Conservation (phyloP, 2,329 filamentous ascomycete genomes). For the Pseudopyrenochaeta lycopersici region DNA sequence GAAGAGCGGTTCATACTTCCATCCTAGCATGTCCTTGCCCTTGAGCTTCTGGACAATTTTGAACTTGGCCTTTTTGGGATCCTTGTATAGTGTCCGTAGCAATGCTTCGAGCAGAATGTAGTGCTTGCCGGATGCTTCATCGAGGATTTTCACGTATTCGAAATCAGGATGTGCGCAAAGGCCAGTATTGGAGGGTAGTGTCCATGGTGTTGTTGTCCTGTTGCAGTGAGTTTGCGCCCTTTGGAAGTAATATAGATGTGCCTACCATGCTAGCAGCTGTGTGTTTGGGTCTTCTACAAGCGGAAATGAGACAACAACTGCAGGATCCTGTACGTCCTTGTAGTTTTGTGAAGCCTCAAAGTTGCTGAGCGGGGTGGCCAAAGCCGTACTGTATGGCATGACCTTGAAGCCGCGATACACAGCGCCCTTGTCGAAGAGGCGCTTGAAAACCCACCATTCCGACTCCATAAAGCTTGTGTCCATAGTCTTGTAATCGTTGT, state of each 20-base stretch:
- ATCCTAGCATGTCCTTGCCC: constrained; percentile 85
- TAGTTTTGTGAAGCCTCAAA: constrained; percentile 96
- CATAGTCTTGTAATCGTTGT: constrained; percentile 99
- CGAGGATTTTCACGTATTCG: constrained; percentile 86
- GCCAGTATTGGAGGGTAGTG: constrained; percentile 80
- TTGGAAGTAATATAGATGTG: neutral
- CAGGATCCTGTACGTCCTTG: constrained; percentile 90
- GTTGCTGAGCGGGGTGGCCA: constrained; percentile 90
- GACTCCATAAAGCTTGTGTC: constrained; percentile 95
- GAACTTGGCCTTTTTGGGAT: constrained; percentile 94
- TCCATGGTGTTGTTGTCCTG: constrained; percentile 85
- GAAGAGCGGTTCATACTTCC: constrained; percentile 90
- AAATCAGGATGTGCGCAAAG: constrained; percentile 83
- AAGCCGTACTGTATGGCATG: constrained; percentile 92
- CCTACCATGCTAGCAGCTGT: constrained; percentile 76
- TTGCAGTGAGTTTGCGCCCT: constrained; percentile 12
- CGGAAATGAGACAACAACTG: constrained; percentile 88
- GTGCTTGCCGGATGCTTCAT: constrained; percentile 82
- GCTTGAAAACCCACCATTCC: constrained; percentile 96
- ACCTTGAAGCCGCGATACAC: constrained; percentile 92
- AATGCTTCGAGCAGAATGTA: constrained; percentile 87
- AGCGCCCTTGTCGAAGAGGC: constrained; percentile 86
- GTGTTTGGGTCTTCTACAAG: constrained; percentile 79
- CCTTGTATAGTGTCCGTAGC: constrained; percentile 86
- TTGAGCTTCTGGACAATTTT: constrained; percentile 81